These are phyloP conservation scores for Penicillium pulvis DNA, from an alignment of 495 filamentous ascomycete genomes.

Conservation along the genomic window DNA sequence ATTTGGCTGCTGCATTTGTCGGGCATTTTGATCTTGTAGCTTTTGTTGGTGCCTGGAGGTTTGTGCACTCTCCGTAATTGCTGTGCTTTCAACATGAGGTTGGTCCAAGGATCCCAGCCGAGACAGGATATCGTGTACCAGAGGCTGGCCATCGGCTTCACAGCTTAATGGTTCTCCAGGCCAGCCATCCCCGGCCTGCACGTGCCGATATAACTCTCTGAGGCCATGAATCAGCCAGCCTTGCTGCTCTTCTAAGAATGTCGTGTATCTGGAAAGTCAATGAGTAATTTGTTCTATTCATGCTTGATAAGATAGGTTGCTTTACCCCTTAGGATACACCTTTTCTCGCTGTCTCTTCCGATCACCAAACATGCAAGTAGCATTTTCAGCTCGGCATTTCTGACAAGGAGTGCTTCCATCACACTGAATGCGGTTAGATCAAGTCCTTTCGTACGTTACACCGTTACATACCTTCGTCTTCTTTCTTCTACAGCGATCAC, in stretches of 20 bases:
- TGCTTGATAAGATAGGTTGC: background rate
- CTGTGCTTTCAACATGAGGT: background rate
- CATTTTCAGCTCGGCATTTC: background rate
- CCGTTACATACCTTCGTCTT: constrained; percentile 2
- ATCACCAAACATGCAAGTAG: background rate
- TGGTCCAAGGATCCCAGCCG: background rate
- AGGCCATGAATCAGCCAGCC: constrained; percentile 5
- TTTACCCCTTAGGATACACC: background rate
- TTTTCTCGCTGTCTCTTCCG: background rate
- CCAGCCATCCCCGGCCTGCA: constrained; percentile 2
- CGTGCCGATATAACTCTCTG: constrained; percentile 2
- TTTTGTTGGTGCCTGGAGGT: background rate
- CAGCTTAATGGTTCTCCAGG: constrained; percentile 2
- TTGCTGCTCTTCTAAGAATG: constrained; percentile 5
- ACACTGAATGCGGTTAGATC: background rate
- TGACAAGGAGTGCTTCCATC: background rate
- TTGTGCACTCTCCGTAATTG: background rate
- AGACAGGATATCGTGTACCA: background rate
- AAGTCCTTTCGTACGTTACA: background rate
- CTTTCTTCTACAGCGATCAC: constrained; percentile 5
- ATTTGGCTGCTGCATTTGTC: background rate
- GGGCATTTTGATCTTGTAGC: background rate
- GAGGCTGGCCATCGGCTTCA: constrained; percentile 2
- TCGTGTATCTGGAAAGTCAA: constrained; percentile 1
- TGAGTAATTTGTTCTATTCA: background rate